Conservation (phyloP, 2,329 filamentous ascomycete genomes). For the Colletotrichum sansevieriae region DNA sequence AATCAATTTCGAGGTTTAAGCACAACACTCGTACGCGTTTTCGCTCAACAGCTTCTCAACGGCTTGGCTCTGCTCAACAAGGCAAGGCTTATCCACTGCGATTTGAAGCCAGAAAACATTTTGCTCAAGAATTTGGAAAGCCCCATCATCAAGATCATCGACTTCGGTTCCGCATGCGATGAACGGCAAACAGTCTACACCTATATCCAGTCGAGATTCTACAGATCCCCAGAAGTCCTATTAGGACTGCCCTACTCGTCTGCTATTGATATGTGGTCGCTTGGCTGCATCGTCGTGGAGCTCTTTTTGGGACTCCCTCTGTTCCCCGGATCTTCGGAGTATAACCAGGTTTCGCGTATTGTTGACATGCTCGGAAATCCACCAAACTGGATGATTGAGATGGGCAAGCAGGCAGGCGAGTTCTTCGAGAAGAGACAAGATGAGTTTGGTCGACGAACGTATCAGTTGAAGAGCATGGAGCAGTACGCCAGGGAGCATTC, state of each 20-base stretch:
- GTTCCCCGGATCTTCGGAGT: constrained; percentile 97
- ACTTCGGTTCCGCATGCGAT: constrained; percentile 98
- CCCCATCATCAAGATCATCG: constrained; percentile 99
- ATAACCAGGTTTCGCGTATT: constrained; percentile 97
- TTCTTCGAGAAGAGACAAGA: constrained; percentile 96
- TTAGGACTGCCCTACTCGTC: constrained; percentile 97
- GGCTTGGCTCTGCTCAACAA: constrained; percentile 94
- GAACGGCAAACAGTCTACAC: constrained; percentile 99
- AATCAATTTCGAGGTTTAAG: constrained; percentile 98
- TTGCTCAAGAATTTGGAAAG: constrained; percentile 97
- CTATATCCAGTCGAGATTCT: constrained; percentile 98
- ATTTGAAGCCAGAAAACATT: constrained; percentile 98
- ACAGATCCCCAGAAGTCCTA: constrained; percentile 94
- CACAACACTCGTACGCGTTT: constrained; percentile 95
- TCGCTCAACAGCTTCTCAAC: constrained; percentile 95
- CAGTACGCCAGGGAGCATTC: constrained; percentile 96
- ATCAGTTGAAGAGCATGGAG: constrained; percentile 96
- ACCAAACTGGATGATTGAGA: constrained; percentile 98
- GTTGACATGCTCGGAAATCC: constrained; percentile 98
- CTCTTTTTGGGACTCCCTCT: constrained; percentile 93
- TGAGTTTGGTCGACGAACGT: constrained; percentile 91
- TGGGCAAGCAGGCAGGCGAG: constrained; percentile 96
- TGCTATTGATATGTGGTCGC: constrained; percentile 99
- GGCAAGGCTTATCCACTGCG: constrained; percentile 96
- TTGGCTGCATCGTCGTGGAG: constrained; percentile 98